These are phyloP conservation scores for Scheffersomyces ergatensis DNA, from an alignment of 805 yeast genomes.

Conservation along the genomic window DNA sequence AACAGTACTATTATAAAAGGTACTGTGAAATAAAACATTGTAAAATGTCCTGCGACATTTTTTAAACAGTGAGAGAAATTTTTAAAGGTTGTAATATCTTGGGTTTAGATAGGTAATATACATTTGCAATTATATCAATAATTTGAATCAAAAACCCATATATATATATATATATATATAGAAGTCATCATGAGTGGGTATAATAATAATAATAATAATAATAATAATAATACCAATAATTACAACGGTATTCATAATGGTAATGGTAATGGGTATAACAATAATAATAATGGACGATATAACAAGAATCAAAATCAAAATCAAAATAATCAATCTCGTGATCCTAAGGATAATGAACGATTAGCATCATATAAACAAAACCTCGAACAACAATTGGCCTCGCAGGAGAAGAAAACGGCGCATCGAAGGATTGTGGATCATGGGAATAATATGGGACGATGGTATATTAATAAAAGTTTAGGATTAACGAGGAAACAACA, in stretches of 20 bases:
- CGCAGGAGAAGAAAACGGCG: slow-evolving; percentile 49
- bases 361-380: slow-evolving; percentile 27
- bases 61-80: no score
- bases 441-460: slow-evolving; percentile 70
- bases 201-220: not conserved
- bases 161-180: no score
- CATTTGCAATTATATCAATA: no score
- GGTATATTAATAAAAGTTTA: slow-evolving; percentile 47
- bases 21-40: no score
- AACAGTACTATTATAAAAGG: no score
- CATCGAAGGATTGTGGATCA: slow-evolving; percentile 75
- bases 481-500: slow-evolving; percentile 33
- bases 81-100: no score
- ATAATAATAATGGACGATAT: not conserved
- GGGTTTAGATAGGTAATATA: no score
- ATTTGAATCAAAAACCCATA: no score
- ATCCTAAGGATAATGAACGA: slow-evolving; percentile 14
- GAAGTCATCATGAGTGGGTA: no score
- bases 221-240: not conserved
- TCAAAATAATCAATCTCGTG: not conserved
- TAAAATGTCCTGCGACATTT: no score
- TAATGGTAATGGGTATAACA: not conserved
- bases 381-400: slow-evolving; percentile 41
- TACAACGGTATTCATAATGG: not conserved
- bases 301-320: not conserved